Evolutionary conservation across 768 basidiomycete species (phyloP).

Genomic region (Rossbeevera mucosa): DNA sequence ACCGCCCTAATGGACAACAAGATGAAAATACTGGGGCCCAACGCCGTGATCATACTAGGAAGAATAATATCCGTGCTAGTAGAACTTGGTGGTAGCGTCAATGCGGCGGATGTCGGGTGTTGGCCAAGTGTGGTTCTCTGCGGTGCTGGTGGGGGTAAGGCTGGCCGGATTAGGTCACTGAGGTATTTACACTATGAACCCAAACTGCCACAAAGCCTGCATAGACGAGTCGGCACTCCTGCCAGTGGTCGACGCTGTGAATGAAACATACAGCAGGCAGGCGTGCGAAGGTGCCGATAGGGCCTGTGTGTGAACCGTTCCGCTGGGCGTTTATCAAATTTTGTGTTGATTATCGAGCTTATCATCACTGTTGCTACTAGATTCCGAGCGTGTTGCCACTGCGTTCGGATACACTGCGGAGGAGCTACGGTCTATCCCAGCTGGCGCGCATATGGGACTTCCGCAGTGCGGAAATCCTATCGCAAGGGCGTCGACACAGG

Average conservation of each 20-base stretch:
- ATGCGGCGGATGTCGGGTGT: too few species aligned
- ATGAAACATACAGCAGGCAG: slow-evolving; percentile 13
- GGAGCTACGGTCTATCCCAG: slow-evolving; percentile 41
- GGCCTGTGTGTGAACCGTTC: slow-evolving; percentile 10
- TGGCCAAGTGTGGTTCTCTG: too few species aligned
- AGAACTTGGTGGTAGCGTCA: too few species aligned
- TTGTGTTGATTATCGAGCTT: not conserved
- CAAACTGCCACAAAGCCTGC: not conserved
- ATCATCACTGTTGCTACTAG: not conserved
- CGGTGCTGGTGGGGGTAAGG: too few species aligned
- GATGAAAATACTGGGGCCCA: not conserved
- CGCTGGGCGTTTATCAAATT: not conserved
- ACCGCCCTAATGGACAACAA: not conserved
- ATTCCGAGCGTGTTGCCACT: slow-evolving; percentile 15
- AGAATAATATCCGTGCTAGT: not conserved
- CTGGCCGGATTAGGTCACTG: too few species aligned
- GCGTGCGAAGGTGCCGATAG: slow-evolving; percentile 4
- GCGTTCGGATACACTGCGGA: slow-evolving; percentile 47
- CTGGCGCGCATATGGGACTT: slow-evolving; percentile 45
- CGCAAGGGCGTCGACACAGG: slow-evolving; percentile 41
- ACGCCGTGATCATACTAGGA: too few species aligned
- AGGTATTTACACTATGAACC: not conserved
- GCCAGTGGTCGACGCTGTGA: slow-evolving; percentile 3
- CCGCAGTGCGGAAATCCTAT: slow-evolving; percentile 57
- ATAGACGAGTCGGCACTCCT: not conserved